These are phyloP conservation scores for Hymenotorrendiella dingleyae DNA, from an alignment of 2,329 filamentous ascomycete genomes.

Conservation along the genomic window DNA sequence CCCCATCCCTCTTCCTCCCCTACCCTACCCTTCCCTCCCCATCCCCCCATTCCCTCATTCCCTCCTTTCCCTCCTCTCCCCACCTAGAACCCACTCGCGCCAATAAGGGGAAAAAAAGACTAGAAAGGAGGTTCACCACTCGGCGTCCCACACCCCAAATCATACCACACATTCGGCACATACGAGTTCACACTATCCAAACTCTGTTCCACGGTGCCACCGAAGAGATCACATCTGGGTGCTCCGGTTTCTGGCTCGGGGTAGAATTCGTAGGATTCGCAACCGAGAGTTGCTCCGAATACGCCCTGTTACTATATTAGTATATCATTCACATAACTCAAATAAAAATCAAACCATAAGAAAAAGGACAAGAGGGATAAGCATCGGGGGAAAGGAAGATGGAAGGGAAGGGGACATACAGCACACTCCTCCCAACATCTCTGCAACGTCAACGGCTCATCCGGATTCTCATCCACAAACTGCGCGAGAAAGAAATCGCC, in stretches of 20 bases:
- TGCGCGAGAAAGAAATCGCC: slow-evolving; percentile 35
- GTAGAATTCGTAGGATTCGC: slow-evolving; percentile 21
- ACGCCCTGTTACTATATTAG: neutral
- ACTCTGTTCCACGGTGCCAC: slow-evolving; percentile 20
- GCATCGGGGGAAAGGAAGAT: no score
- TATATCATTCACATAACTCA: neutral
- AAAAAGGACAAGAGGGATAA: neutral
- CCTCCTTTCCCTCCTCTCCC: no score
- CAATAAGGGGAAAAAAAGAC: no score
- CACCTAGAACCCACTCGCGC: no score
- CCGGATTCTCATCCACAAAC: slow-evolving; percentile 30
- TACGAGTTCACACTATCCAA: slow-evolving; percentile 17
- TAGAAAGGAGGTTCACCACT: slow-evolving; percentile 13
- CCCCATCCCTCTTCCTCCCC: no score
- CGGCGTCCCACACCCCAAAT: slow-evolving; percentile 13
- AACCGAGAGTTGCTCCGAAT: slow-evolving; percentile 12
- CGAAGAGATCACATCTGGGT: slow-evolving; percentile 21
- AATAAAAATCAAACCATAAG: no score
- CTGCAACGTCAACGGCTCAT: slow-evolving; percentile 33
- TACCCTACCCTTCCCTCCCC: no score
- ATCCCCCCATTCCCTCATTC: no score
- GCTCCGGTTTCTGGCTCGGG: slow-evolving; percentile 14
- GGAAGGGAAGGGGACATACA: slow-evolving; percentile 19
- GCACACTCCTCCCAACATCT: slow-evolving; percentile 40
- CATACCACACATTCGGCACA: slow-evolving; percentile 23